A percentile compares a stretch with the other conserved stretches of the same genome.
These are phyloP conservation scores for Kwoniella europaea DNA, from an alignment of 768 basidiomycete genomes.

Conservation along the genomic window DNA sequence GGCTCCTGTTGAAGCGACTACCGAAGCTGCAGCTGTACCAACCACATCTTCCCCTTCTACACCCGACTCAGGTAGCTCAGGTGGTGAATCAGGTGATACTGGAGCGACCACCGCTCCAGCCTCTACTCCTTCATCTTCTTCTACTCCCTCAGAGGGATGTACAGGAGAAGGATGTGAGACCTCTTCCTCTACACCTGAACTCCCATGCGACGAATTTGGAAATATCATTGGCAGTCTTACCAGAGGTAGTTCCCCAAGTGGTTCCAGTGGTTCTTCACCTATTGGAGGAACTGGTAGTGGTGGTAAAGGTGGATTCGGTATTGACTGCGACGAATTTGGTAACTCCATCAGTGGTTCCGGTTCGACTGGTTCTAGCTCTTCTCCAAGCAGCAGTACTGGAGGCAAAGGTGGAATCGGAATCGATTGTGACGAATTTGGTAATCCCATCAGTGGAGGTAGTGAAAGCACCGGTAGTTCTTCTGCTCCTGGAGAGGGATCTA, in stretches of 20 bases:
- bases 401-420: neutral
- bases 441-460: neutral
- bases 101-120: neutral
- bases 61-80: neutral
- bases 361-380: neutral
- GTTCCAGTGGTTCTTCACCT: neutral
- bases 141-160: neutral
- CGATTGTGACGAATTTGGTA: neutral
- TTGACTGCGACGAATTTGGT: neutral
- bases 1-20: too few species aligned
- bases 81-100: neutral
- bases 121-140: neutral
- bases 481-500: neutral
- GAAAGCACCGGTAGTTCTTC: neutral
- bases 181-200: neutral
- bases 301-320: neutral
- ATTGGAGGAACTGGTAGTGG: neutral
- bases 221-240: neutral
- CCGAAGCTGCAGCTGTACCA: neutral
- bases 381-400: neutral
- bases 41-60: neutral
- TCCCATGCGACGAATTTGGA: neutral
- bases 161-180: neutral
- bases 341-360: neutral
- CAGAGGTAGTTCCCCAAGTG: neutral